Evolutionary conservation across 2,329 filamentous ascomycete genomes (phyloP).

Genomic region (Penicillium vulpinum): DNA sequence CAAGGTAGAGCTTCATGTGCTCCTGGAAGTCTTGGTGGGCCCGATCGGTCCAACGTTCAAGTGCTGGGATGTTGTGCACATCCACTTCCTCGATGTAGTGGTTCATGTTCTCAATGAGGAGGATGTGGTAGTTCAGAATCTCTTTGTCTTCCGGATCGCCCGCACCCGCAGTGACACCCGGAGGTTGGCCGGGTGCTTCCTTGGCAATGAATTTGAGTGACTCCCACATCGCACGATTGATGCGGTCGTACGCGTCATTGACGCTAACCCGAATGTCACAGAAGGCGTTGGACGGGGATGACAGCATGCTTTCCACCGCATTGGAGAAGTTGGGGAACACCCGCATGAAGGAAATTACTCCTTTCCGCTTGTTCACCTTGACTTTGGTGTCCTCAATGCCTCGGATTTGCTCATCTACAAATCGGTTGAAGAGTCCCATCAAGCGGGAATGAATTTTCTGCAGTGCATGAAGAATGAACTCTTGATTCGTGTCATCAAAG

Average conservation of each 20-base stretch:
- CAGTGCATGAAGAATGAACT: constrained; percentile 77
- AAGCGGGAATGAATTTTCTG: constrained; percentile 77
- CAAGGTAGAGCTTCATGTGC: constrained; percentile 84
- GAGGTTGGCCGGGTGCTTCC: constrained; percentile 61
- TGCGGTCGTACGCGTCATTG: constrained; percentile 81
- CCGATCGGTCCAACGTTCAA: constrained; percentile 79
- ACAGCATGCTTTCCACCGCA: constrained; percentile 80
- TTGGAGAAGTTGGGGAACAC: constrained; percentile 86
- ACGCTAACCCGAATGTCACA: constrained; percentile 73
- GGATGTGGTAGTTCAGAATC: constrained; percentile 92
- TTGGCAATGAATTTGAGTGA: constrained; percentile 92
- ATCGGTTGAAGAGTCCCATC: constrained; percentile 75
- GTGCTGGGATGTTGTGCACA: constrained; percentile 67
- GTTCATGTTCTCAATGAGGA: constrained; percentile 98
- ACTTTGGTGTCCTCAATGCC: constrained; percentile 98
- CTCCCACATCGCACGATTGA: constrained; percentile 96
- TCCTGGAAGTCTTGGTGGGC: constrained; percentile 77
- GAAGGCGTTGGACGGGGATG: constrained; percentile 54
- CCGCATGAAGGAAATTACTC: constrained; percentile 91
- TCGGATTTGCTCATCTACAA: constrained; percentile 91
- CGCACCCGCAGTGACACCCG: constrained; percentile 48
- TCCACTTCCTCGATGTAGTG: constrained; percentile 94
- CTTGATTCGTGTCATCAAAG: constrained; percentile 87
- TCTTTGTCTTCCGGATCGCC: constrained; percentile 89
- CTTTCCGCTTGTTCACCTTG: constrained; percentile 97